These are phyloP conservation scores for Lepidium sativum DNA, from an alignment of 345 rosid genomes.

Conservation along the genomic window DNA sequence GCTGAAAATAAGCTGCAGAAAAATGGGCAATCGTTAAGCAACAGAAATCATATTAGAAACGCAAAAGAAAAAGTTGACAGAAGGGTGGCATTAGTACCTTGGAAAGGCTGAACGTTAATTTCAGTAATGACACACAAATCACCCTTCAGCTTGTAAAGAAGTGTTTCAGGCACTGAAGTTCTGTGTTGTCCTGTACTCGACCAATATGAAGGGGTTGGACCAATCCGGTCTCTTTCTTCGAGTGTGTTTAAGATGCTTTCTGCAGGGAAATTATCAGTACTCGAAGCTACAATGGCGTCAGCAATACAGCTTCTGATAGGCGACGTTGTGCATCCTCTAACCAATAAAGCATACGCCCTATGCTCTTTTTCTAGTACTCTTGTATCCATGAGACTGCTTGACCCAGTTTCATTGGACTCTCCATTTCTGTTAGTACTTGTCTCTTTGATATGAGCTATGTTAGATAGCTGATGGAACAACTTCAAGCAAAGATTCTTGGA, in stretches of 20 bases:
- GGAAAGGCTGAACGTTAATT: slow-evolving; percentile 66
- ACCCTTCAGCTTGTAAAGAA: slow-evolving; percentile 51
- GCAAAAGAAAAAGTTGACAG: neutral
- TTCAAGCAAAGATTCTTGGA: slow-evolving; percentile 55
- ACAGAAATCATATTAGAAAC: neutral
- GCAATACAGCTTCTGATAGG: slow-evolving; percentile 38
- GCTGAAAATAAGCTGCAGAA: slow-evolving; percentile 69
- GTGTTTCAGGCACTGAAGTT: slow-evolving; percentile 79
- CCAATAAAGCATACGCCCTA: slow-evolving; percentile 54
- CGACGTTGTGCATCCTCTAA: slow-evolving; percentile 37
- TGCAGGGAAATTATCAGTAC: slow-evolving; percentile 82
- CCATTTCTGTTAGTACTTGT: neutral
- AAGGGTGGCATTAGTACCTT: slow-evolving; percentile 39
- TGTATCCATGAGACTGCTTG: slow-evolving; percentile 40
- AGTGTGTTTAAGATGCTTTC: slow-evolving; percentile 74
- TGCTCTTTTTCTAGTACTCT: slow-evolving; percentile 55
- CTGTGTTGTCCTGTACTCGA: slow-evolving; percentile 70
- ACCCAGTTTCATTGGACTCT: slow-evolving; percentile 37
- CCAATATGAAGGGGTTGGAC: slow-evolving; percentile 70
- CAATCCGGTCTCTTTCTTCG: slow-evolving; percentile 42
- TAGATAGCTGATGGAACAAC: slow-evolving; percentile 53
- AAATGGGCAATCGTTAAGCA: slow-evolving; percentile 8
- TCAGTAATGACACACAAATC: slow-evolving; percentile 71
- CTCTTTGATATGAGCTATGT: slow-evolving; percentile 44
- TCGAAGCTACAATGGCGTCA: slow-evolving; percentile 70